Evolutionary conservation across 2,329 filamentous ascomycete genomes (phyloP), one percentile per base, ranked within the genome.

Genomic region (Fusarium neocosmosporiellum): DNA sequence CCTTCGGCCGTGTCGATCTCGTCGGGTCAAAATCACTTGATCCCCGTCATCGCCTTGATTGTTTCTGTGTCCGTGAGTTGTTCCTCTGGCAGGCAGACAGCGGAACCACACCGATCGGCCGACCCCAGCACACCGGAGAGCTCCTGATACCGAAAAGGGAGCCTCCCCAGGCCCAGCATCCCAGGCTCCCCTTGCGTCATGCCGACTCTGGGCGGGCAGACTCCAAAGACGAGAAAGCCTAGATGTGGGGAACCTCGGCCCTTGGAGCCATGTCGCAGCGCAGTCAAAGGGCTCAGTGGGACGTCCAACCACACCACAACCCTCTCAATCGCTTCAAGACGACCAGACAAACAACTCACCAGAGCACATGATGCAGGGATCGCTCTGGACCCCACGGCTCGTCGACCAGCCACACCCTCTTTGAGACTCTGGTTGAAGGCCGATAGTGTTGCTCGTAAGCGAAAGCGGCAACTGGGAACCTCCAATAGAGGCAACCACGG

Each of bases 141-240:
- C 55, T 62, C 33, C 43, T 18, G 33, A 59, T 59, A 62, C 60
- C 37, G 41, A 65, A 72, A 60, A 37, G 48, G 50, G 60, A 61
- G 43, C 31, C 31, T 37, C 37, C 24, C 66, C 69, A 69, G 66
- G 65, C 41, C 61, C 36, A 48, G 54, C 62, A 63, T 29, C 68
- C 70, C 31, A 62, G 69, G 65, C 59, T 67, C 60, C 67, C 76
- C 74, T 77, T 76, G 76, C 76, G 72, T 76, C 74, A 78, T 73
- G 67, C 54, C 53, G 67, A 67, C 39, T 65, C 55, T 64, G 48
- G 75, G 41, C 36, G 70, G 75, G 73, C 75, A 72, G 70, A 77
- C 62, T 71, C 36, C 59, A 60, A 60, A 70, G 67, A 41, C 39
- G 55, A 75, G 69, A 77, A 77, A 75, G 76, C 76, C 76, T 76